A percentile compares a stretch with the other conserved stretches of the same genome.
Conservation (phyloP, 2,329 filamentous ascomycete genomes). For the Ceratocystis eucalypticola region DNA sequence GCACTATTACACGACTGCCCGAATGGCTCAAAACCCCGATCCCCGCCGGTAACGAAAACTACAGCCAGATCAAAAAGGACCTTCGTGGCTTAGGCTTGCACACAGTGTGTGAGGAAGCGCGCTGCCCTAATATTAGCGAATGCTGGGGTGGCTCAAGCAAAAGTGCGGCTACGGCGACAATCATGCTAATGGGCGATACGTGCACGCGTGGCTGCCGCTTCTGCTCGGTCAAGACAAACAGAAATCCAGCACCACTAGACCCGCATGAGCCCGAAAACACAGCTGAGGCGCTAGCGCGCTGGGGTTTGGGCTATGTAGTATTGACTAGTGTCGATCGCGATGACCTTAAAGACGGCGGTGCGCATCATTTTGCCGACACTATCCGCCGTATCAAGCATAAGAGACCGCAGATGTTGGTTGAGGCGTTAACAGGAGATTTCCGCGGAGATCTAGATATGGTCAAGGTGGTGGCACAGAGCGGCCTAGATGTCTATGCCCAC, state of each 20-base stretch:
- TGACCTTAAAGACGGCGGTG: constrained; percentile 78
- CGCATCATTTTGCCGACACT: constrained; percentile 81
- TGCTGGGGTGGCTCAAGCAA: constrained; percentile 93
- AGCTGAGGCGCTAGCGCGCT: constrained; percentile 78
- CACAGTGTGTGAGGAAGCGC: constrained; percentile 94
- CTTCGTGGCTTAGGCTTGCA: constrained; percentile 78
- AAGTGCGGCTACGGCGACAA: constrained; percentile 84
- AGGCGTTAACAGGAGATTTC: constrained; percentile 81
- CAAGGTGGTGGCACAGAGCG: constrained; percentile 66
- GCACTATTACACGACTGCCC: constrained; percentile 61
- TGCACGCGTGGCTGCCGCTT: constrained; percentile 94
- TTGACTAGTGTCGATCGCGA: constrained; percentile 89
- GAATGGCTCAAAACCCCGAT: constrained; percentile 95
- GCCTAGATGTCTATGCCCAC: constrained; percentile 91
- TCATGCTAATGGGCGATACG: constrained; percentile 99
- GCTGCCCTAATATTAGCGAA: constrained; percentile 93
- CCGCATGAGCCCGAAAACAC: constrained; percentile 95
- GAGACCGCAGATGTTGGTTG: constrained; percentile 62
- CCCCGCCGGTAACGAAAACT: constrained; percentile 65
- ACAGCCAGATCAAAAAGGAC: constrained; percentile 90
- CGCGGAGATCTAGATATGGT: constrained; percentile 78
- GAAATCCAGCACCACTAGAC: constrained; percentile 64
- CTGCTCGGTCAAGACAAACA: constrained; percentile 87
- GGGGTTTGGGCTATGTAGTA: constrained; percentile 93
- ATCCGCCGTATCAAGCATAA: constrained; percentile 87